Base-by-base conservation (phyloP, 108 stramenopile genomes). In the Bacterosira constricta region DNA sequence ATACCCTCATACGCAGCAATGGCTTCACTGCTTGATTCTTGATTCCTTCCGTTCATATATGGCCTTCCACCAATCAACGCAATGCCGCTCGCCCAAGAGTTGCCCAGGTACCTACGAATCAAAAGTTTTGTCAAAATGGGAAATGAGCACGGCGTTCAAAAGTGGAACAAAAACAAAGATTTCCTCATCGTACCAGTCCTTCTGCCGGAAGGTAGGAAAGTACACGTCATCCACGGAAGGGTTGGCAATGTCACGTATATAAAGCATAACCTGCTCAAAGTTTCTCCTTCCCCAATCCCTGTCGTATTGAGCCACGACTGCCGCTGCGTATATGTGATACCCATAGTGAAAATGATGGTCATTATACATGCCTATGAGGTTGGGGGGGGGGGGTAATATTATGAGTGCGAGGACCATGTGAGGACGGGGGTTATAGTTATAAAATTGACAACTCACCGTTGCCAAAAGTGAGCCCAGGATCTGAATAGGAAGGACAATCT, bases 291-390 rank as follows among this genome's bases (percentile, higher is more conserved):
- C 97, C 97, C 97, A 98, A 15, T 59, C 83, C 11, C 77, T 83
- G 51, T 93, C 88, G 65, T 91, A 96, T 42, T 94, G 85, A 8
- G 95, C 73, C 18, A 90, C 86, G 38, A 92, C 85, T 7, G 97
- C 88, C 7, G 96, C 97, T n/a, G 88, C 95, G 77, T 91, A 96
- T 56, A 97, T 97, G 53, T 88, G 88, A 63, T 98, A 95, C 11
- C 96, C 96, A 56, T 84, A 90, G 55, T 97, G 97, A 68, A 96
- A 98, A 67, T 98, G 97, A 52, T 96, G 94, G 61, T 98, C 97
- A 76, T 98, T 97, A 82, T 97, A 98, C 39, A 89, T 94, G 26
- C 85, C n/a, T n/a, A n/a, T n/a, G n/a, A n/a, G n/a, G n/a, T n/a
- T n/a, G n/a, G n/a, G n/a, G n/a, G n/a, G n/a, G n/a, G n/a, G n/a